A percentile compares a stretch with the other conserved stretches of the same genome.
Conservation (phyloP, 2,329 filamentous ascomycete species). For the Trichoderma asperellum region DNA sequence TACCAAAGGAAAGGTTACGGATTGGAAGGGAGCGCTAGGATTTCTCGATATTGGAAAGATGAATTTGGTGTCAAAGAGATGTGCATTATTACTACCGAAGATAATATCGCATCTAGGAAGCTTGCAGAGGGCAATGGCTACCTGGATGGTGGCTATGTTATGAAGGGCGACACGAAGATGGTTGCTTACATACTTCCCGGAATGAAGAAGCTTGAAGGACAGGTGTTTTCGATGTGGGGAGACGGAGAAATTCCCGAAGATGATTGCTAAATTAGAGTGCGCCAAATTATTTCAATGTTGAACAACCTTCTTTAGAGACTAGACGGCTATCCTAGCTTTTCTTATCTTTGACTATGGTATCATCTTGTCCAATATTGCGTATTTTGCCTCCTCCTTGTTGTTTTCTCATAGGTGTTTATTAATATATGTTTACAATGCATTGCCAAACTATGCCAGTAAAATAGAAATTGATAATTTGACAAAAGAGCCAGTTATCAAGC, state of each 20-base stretch:
- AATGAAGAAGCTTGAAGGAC: constrained; percentile 8
- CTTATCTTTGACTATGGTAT: no score
- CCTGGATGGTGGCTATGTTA: neutral
- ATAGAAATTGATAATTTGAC: no score
- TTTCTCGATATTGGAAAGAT: neutral
- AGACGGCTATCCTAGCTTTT: no score
- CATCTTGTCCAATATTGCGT: no score
- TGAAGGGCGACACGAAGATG: neutral
- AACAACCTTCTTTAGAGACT: no score
- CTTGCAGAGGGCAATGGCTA: neutral
- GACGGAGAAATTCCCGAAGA: neutral
- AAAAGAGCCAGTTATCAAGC: no score
- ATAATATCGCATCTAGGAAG: neutral
- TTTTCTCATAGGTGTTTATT: no score
- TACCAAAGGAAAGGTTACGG: neutral
- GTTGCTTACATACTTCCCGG: neutral
- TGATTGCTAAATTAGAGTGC: no score
- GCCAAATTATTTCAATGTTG: no score
- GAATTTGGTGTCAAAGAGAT: constrained; percentile 8
- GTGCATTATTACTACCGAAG: neutral
- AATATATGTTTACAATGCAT: no score
- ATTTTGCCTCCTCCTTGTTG: no score
- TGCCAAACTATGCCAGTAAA: no score
- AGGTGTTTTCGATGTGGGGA: neutral
- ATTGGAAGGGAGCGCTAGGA: neutral